Base-by-base conservation (phyloP, 2,329 filamentous ascomycete species). In the Hymenoscyphus albidus region DNA sequence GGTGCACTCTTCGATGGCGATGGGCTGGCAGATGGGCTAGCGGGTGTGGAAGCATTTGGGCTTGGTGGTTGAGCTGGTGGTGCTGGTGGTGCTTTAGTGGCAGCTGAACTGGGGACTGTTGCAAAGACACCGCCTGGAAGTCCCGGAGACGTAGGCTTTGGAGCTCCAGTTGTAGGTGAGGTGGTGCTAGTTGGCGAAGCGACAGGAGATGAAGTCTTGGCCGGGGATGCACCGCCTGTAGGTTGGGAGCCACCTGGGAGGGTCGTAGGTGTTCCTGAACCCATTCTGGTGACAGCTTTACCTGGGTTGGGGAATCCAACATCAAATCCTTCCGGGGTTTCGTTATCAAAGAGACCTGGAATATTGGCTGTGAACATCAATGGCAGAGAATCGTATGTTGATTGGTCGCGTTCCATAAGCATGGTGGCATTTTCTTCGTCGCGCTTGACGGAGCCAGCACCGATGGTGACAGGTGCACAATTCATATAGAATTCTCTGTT, bases 401-500 rank as follows among this genome's bases (percentile, higher is more conserved):
- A 76, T 63, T 85, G 72, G 55, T 74, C 76, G n/a, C 75, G 69
- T 58, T 72, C 67, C 5, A 67, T 51, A 35, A 76, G 61, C 42
- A 70, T 67, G 7, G 71, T 70, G 2, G 51, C 56, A 55, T 67
- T 71, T 10, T 64, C 61, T 58, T 65, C 40, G 1, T 67, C 70
- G 42, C 80, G 75, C 74, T 86, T 84, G 62, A 77, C 75, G 1
- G 79, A 77, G 27, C 79, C 78, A 3, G 77, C 79, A 0, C 85
- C 85, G 31, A 98, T 82, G 0, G 81, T 83, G 58, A 96, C 77
- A 0, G 91, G 86, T 0, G 90, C 92, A 71, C 94, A 99, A 83
- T 97, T 96, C 93, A 97, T 96, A 83, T 98, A 97, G 83, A 97
- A 92, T 76, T 98, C 95, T 0, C 93, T 88, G 80, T 97, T 97